Base-by-base conservation (phyloP, 108 stramenopile genomes). In the Stephanodiscus triporus region DNA sequence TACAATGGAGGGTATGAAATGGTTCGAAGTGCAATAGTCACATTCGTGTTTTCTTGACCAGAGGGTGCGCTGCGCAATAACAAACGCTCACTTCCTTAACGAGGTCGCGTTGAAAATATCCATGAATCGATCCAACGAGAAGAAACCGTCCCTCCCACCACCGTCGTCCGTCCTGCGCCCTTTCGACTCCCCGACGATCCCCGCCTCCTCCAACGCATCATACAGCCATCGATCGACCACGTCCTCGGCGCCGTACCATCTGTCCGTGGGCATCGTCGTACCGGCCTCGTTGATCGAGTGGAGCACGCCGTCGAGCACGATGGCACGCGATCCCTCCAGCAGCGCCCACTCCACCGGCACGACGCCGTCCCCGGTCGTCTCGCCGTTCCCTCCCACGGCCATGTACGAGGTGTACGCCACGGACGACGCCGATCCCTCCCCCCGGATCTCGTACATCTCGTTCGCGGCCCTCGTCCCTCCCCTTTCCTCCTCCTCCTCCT, bases 201-300 rank as follows among this genome's bases (percentile, higher is more conserved):
- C 78, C 0, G 78, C 78, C 57, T 73, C 78, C 36, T 69, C 45
- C 54, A 80, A 68, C 17, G 78, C 71, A 27, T 72, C 78, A n/a
- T 22, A 49, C 62, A 80, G 26, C 96, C 96, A 97, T 60, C 60
- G 75, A 84, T 93, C 92, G 48, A 97, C 53, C 9, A 95, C 75
- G 6, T 57, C 80, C 13, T 89, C 89, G 16, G 88, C 71, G 32
- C 96, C 96, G 76, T 97, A 97, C 96, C 95, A 95, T 36, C 83
- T 27, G 37, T 91, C 92, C 32, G 85, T 89, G 11, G 87, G 85
- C 6, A 84, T 13, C 9, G 88, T 87, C n/a, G 88, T 90, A 4
- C 85, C 89, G 13, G 92, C 80, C 71, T 84, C 89, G 74, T 97
- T 95, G 68, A 97, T 95, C 45, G 90, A 90, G 61, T 97, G 96